A percentile compares a stretch with the other conserved stretches of the same genome.
These are phyloP conservation scores for Lanmaoa pseudosensibilis DNA, from an alignment of 768 basidiomycete species.

Conservation along the genomic window DNA sequence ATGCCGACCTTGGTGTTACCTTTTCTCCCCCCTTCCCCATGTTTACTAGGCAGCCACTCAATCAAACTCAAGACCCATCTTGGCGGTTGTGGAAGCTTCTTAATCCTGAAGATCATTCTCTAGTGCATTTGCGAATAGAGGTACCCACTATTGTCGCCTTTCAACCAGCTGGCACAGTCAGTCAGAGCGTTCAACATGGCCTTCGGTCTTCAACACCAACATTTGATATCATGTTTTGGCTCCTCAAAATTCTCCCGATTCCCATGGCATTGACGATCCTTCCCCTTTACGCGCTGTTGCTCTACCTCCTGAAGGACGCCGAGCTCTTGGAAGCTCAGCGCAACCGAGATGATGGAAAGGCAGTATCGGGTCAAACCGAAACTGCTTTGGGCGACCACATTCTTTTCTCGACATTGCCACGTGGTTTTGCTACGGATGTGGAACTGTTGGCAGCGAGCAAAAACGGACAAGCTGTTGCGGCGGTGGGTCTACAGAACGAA, in stretches of 20 bases:
- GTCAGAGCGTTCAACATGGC: slow-evolving; percentile 30
- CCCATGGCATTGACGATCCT: slow-evolving; percentile 81
- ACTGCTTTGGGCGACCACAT: slow-evolving; percentile 43
- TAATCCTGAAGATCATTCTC: slow-evolving; percentile 62
- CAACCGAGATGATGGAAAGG: slow-evolving; percentile 51
- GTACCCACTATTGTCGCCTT: slow-evolving; percentile 76
- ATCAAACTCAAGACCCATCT: slow-evolving; percentile 48
- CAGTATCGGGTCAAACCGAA: slow-evolving; percentile 26
- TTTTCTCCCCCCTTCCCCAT: slow-evolving; percentile 31
- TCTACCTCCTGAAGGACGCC: slow-evolving; percentile 87
- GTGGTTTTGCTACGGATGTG: slow-evolving; percentile 79
- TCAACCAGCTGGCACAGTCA: slow-evolving; percentile 38
- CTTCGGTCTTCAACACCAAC: slow-evolving; percentile 49
- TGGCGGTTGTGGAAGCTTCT: slow-evolving; percentile 75
- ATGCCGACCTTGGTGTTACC: slow-evolving; percentile 21
- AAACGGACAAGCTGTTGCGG: slow-evolving; percentile 63
- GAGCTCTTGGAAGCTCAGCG: slow-evolving; percentile 88
- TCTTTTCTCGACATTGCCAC: slow-evolving; percentile 70
- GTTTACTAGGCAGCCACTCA: slow-evolving; percentile 31
- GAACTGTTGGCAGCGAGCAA: slow-evolving; percentile 74
- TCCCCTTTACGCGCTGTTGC: slow-evolving; percentile 70
- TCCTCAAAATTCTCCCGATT: slow-evolving; percentile 77
- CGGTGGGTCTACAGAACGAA: slow-evolving; percentile 78
- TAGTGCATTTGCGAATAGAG: slow-evolving; percentile 80
- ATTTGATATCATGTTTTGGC: slow-evolving; percentile 63